Evolutionary conservation across 1,284 basidiomycete genomes (phyloP).

Genomic region (Marasmius fiardii): DNA sequence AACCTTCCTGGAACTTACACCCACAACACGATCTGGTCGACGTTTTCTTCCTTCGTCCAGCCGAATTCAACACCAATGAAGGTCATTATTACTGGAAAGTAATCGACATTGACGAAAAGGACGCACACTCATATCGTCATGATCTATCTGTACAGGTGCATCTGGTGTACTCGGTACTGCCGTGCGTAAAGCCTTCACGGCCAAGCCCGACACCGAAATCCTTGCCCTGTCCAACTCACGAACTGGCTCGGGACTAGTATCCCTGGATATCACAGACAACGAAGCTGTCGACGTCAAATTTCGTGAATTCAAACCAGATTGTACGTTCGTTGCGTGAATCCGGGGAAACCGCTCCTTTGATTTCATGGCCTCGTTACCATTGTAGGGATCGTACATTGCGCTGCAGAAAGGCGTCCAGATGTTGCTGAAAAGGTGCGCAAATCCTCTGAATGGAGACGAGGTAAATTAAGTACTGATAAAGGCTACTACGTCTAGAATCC

Average conservation of each 20-base stretch:
- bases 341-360: neutral
- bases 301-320: conserved; percentile 55
- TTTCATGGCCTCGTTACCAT: neutral
- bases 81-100: conserved; percentile 52
- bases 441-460: neutral
- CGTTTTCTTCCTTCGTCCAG: neutral
- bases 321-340: conserved; percentile 36
- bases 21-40: too few relatives aligned
- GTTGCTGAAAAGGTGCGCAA: conserved; percentile 70
- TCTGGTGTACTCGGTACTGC: conserved; percentile 75
- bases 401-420: conserved; percentile 81
- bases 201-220: conserved; percentile 34
- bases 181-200: conserved; percentile 59
- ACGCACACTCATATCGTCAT: neutral
- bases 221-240: conserved; percentile 66
- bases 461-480: neutral
- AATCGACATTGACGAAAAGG: neutral
- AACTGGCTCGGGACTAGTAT: conserved; percentile 44
- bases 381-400: conserved; percentile 80
- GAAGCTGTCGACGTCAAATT: conserved; percentile 49
- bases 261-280: conserved; percentile 59
- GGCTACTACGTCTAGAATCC: conserved; percentile 47
- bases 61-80: too few relatives aligned
- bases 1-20: neutral
- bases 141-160: conserved; percentile 50